Base-by-base conservation (phyloP, 1,139 yeast genomes). In the Saccharomycopsis hybrid region DNA sequence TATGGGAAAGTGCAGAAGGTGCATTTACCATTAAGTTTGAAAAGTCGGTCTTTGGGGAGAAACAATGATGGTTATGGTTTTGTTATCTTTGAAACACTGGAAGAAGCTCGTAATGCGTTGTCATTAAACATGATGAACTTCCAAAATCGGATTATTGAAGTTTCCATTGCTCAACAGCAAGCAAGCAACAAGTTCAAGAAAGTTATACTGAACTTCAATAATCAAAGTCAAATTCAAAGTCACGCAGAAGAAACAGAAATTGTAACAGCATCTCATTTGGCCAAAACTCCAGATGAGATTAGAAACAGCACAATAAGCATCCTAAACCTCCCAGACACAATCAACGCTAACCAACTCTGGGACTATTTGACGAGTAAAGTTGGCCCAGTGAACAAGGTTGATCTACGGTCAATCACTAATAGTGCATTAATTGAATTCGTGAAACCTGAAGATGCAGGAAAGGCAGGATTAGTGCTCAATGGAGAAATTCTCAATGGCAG, bases 41-140 rank as follows among this genome's bases (percentile, higher is more conserved):
- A 60, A 18, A 67, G 63, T 60, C 61, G 57, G 35, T 54, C 60
- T 3, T 57, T 61, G 37, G 69, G 72, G 4, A 57, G 62, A 33
- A 52, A 59, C 11, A 67, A 75, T 54, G 76, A 76, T 45, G 85
- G 85, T 0, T 76, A 72, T 60, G 89, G 82, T 0, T 80, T 82
- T 56, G 63, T 82, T 0, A 65, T 74, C 0, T 82, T 76, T 57
- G 53, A 58, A 9, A 61, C 66, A 0, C 59, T 63, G 7, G 67
- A 65, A 0, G 72, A 73, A 1, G 77, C 78, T 0, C 57, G 61
- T 0, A 64, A 65, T 7, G 76, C 85, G 0, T 52, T 77, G 18
- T 57, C 62, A 13, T 52, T 70, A 44, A 68, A 77, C 54, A 69
- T 69, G 1, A 55, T 61, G 0, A 58, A 58, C 1, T 48, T 80